These are phyloP conservation scores for Lycium barbarum DNA, from an alignment of 257 asterid genomes.

Conservation along the genomic window DNA sequence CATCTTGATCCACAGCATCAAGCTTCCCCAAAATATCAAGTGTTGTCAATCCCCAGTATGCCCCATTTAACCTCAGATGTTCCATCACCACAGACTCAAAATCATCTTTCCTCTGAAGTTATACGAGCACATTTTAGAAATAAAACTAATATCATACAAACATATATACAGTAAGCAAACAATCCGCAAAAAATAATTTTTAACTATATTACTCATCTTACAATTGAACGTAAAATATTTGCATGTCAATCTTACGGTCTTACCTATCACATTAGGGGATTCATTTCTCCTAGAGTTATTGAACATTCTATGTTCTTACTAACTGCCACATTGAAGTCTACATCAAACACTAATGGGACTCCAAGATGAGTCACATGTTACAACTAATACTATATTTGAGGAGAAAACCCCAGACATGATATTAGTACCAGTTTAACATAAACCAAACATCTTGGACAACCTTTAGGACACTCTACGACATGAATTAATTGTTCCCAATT, in stretches of 20 bases:
- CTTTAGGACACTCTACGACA: background rate
- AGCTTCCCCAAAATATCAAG: slow-evolving; percentile 85
- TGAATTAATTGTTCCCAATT: background rate
- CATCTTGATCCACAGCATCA: slow-evolving; percentile 70
- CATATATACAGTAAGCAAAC: background rate
- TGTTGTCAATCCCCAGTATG: slow-evolving; percentile 95
- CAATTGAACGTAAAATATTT: background rate
- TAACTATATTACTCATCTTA: background rate
- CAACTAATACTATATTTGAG: background rate
- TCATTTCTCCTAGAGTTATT: background rate
- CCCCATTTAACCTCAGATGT: slow-evolving; percentile 87
- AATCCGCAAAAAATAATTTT: background rate
- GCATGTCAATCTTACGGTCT: background rate
- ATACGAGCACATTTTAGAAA: background rate
- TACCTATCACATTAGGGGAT: background rate
- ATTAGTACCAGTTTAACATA: background rate
- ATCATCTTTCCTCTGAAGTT: slow-evolving; percentile 67
- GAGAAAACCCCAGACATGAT: background rate
- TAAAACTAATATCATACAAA: background rate
- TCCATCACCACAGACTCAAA: slow-evolving; percentile 90
- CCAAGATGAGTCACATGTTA: background rate
- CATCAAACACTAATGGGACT: background rate
- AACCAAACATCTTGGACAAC: background rate
- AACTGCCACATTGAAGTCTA: background rate
- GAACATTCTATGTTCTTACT: background rate